Percentiles rank a stretch among this genome's conserved stretches.
Evolutionary conservation across 2,329 filamentous ascomycete genomes (phyloP).

Genomic region (Aureobasidium sp.): DNA sequence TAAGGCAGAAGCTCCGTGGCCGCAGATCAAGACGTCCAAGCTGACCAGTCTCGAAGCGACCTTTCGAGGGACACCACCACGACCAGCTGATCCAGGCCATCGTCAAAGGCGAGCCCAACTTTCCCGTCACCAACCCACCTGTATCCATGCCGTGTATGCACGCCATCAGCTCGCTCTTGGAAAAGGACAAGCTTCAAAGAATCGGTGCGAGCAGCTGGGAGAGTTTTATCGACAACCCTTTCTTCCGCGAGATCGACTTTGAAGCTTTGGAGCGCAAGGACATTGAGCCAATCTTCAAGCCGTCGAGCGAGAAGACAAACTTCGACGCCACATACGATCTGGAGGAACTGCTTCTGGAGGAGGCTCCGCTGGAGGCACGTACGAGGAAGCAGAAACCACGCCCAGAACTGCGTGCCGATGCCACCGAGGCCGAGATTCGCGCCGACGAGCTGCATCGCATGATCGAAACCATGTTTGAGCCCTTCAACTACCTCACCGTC

Average conservation of each 20-base stretch:
- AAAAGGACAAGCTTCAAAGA: slow-evolving; percentile 69
- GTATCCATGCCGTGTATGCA: slow-evolving; percentile 84
- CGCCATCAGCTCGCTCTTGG: slow-evolving; percentile 76
- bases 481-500: slow-evolving; percentile 87
- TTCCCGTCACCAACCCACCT: slow-evolving; percentile 84
- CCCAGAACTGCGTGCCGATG: slow-evolving; percentile 85
- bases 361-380: slow-evolving; percentile 87
- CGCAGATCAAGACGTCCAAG: too few species aligned
- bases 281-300: slow-evolving; percentile 83
- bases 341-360: slow-evolving; percentile 86
- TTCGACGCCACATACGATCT: slow-evolving; percentile 98
- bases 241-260: slow-evolving; percentile 84
- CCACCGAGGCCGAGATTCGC: slow-evolving; percentile 87
- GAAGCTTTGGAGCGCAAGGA: slow-evolving; percentile 75
- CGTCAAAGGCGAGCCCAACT: slow-evolving; percentile 72
- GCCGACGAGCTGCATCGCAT: slow-evolving; percentile 90
- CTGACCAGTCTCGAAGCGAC: slow-evolving; percentile 53
- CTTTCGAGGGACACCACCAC: slow-evolving; percentile 86
- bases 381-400: slow-evolving; percentile 89
- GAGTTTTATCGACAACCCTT: slow-evolving; percentile 78
- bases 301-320: slow-evolving; percentile 96
- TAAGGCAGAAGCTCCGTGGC: too few species aligned
- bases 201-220: slow-evolving; percentile 79
- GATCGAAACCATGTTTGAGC: slow-evolving; percentile 89
- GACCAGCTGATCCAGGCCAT: slow-evolving; percentile 74